Conservation (phyloP, 2,329 filamentous ascomycete genomes). For the Fusarium foetens region DNA sequence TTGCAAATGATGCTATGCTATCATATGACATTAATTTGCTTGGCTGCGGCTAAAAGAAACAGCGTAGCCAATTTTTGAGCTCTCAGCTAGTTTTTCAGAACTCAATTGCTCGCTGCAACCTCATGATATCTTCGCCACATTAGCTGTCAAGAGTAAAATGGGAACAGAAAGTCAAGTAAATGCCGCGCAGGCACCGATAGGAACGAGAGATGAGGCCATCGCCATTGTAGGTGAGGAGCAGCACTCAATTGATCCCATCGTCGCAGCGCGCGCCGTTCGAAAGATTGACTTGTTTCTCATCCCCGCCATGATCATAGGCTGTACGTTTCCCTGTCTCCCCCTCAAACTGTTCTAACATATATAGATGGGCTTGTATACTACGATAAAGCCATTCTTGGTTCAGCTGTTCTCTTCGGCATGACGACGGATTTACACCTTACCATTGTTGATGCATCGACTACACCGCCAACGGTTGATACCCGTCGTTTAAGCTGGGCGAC, state of each 20-base stretch:
- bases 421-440: constrained; percentile 72
- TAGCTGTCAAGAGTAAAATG: constrained; percentile 1
- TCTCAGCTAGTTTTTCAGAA: neutral
- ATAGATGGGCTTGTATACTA: constrained; percentile 59
- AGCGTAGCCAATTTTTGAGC: neutral
- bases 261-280: constrained; percentile 66
- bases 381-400: constrained; percentile 75
- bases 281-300: constrained; percentile 77
- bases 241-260: constrained; percentile 62
- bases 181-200: constrained; percentile 15
- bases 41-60: neutral
- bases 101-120: neutral
- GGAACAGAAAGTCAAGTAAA: constrained; percentile 14
- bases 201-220: constrained; percentile 51
- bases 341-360: neutral
- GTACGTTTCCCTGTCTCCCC: constrained; percentile 39
- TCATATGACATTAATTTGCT: constrained; percentile 26
- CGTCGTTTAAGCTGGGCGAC: constrained; percentile 79
- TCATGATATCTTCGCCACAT: constrained; percentile 13
- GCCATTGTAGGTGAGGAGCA: constrained; percentile 68
- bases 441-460: constrained; percentile 55
- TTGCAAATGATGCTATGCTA: neutral
- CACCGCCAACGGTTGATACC: constrained; percentile 70
- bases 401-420: constrained; percentile 80
- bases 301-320: constrained; percentile 71